These are phyloP conservation scores for Pichia sp. DNA, from an alignment of 1,139 yeast species.

Conservation along the genomic window DNA sequence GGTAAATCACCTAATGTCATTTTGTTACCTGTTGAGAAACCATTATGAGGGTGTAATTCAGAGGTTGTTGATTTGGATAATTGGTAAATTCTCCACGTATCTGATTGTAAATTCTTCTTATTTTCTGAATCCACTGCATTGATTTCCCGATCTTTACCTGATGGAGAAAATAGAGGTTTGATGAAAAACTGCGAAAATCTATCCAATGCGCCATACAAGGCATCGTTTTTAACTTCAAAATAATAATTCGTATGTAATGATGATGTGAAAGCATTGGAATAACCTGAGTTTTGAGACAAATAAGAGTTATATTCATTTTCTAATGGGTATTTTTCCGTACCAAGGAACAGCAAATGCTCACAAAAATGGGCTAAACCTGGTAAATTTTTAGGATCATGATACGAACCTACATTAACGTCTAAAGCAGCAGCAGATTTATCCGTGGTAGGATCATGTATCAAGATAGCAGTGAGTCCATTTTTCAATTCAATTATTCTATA, in stretches of 20 bases:
- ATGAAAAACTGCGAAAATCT: slow-evolving; percentile 91
- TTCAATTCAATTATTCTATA: slow-evolving; percentile 61
- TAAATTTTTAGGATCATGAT: slow-evolving; percentile 62
- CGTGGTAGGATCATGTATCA: slow-evolving; percentile 77
- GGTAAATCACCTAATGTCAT: slow-evolving; percentile 55
- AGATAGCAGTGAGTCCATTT: slow-evolving; percentile 63
- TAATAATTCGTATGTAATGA: slow-evolving; percentile 85
- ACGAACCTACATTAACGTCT: slow-evolving; percentile 88
- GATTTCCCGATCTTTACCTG: slow-evolving; percentile 86
- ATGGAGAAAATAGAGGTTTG: slow-evolving; percentile 68
- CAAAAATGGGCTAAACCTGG: slow-evolving; percentile 96
- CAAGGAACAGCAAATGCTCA: slow-evolving; percentile 93
- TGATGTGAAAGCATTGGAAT: slow-evolving; percentile 73
- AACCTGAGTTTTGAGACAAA: slow-evolving; percentile 60
- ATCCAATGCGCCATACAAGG: slow-evolving; percentile 81
- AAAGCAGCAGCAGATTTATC: slow-evolving; percentile 91
- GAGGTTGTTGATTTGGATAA: slow-evolving; percentile 70
- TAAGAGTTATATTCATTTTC: slow-evolving; percentile 84
- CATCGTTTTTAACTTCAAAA: slow-evolving; percentile 73
- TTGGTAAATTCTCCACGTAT: slow-evolving; percentile 82
- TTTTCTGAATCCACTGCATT: slow-evolving; percentile 95
- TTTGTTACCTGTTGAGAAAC: slow-evolving; percentile 69
- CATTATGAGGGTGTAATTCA: slow-evolving; percentile 62
- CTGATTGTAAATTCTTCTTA: slow-evolving; percentile 87
- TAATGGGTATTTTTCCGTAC: slow-evolving; percentile 85